Conservation (phyloP, 768 basidiomycete genomes). For the Naganishia kalamii region DNA sequence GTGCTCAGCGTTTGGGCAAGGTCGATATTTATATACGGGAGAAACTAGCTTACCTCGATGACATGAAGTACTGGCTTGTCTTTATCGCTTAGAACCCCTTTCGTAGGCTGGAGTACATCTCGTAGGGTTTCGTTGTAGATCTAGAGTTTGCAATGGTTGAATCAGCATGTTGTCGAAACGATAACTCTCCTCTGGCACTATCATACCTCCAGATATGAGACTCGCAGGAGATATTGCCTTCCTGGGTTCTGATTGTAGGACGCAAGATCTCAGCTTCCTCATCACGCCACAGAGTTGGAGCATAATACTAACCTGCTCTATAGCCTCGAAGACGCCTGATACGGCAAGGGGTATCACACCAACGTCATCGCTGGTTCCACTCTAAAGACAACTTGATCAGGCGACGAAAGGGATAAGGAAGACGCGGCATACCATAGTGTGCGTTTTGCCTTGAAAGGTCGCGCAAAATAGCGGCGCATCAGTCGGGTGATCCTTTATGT, state of each 20-base stretch:
- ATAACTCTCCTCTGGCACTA: background rate
- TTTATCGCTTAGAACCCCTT: conserved; percentile 34
- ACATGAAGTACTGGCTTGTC: conserved; percentile 42
- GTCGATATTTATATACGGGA: background rate
- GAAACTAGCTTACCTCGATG: conserved; percentile 32
- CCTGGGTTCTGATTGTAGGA: conserved; percentile 32
- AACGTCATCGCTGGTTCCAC: conserved; percentile 35
- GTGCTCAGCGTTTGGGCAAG: background rate
- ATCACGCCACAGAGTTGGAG: too few species aligned
- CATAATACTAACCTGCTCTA: conserved; percentile 35
- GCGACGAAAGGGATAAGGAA: background rate
- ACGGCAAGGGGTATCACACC: conserved; percentile 45
- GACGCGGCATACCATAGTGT: conserved; percentile 19
- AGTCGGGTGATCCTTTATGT: background rate
- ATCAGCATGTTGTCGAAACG: background rate
- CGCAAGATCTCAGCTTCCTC: background rate
- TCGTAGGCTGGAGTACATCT: conserved; percentile 40
- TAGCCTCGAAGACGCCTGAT: conserved; percentile 44
- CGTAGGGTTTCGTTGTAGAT: conserved; percentile 45
- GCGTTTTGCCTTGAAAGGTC: conserved; percentile 13
- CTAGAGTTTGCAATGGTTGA: background rate
- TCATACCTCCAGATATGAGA: conserved; percentile 42
- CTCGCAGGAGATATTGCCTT: conserved; percentile 40
- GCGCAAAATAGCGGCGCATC: background rate
- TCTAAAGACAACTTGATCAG: conserved; percentile 2